Conservation (phyloP, 768 basidiomycete species). For the Naematelia aurantialba region DNA sequence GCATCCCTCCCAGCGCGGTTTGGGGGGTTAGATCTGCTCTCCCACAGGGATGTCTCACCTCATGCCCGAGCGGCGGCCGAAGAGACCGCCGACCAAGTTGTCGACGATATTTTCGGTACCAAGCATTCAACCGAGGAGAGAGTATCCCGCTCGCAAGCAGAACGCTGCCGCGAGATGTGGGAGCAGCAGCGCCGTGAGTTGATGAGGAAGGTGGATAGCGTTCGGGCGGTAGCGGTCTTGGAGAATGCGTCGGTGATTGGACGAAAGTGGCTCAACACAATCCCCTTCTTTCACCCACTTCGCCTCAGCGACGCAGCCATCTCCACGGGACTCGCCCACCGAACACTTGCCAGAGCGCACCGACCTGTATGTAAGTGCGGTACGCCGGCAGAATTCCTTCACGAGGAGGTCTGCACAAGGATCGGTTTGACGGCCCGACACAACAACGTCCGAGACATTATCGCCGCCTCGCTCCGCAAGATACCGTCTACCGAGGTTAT, state of each 20-base stretch:
- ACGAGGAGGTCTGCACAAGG: no score
- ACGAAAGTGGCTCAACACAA: not conserved
- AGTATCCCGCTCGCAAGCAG: not conserved
- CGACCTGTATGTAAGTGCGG: no score
- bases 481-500: no score
- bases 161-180: not conserved
- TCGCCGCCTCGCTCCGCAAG: no score
- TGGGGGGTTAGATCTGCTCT: constrained; percentile 1
- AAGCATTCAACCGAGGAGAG: not conserved
- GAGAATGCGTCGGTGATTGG: not conserved
- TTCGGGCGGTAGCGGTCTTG: not conserved
- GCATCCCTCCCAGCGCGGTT: not conserved
- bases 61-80: not conserved
- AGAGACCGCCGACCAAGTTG: not conserved
- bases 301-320: no score
- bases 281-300: no score
- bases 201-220: not conserved
- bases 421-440: no score
- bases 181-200: not conserved
- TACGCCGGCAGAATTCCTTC: no score
- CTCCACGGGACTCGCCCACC: no score
- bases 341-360: no score
- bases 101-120: not conserved
- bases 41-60: not conserved
- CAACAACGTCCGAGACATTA: no score